phyloP scores from a whole-genome alignment of 1,139 yeast species.

The Debaryomycetaceae sp. region DNA sequence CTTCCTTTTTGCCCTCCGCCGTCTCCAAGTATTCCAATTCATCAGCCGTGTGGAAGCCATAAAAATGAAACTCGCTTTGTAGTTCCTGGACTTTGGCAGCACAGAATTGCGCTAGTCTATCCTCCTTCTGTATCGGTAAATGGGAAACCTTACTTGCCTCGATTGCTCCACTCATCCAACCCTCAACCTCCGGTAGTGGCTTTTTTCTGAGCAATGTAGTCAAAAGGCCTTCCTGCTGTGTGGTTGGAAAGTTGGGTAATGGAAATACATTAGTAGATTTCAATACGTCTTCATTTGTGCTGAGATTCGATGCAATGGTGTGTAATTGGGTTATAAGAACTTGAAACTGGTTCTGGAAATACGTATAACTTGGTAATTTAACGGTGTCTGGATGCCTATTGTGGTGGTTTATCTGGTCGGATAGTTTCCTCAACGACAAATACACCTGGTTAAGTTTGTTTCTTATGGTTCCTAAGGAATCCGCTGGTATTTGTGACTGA shows the following conservation, averaged over 20 bases:
- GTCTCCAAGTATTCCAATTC: conserved; percentile 38
- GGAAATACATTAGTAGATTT: conserved; percentile 77
- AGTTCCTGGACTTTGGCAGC: conserved; percentile 47
- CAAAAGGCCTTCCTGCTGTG: conserved; percentile 75
- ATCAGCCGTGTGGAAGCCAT: conserved; percentile 54
- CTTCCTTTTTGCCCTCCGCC: conserved; percentile 39
- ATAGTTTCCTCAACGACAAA: conserved; percentile 39
- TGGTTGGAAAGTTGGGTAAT: conserved; percentile 75
- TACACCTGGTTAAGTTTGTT: conserved; percentile 45
- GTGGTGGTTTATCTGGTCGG: conserved; percentile 42
- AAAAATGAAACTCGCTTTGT: conserved; percentile 56
- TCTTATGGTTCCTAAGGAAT: conserved; percentile 41
- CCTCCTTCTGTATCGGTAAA: conserved; percentile 33
- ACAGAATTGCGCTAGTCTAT: conserved; percentile 64
- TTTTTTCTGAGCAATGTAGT: conserved; percentile 84
- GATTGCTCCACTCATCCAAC: conserved; percentile 69
- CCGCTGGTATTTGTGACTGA: conserved; percentile 29
- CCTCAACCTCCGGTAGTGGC: conserved; percentile 84
- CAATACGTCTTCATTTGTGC: conserved; percentile 56
- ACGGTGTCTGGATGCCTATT: conserved; percentile 37
- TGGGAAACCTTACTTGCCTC: conserved; percentile 21
- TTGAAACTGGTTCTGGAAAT: conserved; percentile 73
- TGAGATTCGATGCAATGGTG: conserved; percentile 66
- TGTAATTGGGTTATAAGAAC: conserved; percentile 78
- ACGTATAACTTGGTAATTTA: conserved; percentile 39